These are phyloP conservation scores for Cutaneotrichosporon cavernicola DNA, from an alignment of 1,284 basidiomycete species.

Conservation along the genomic window DNA sequence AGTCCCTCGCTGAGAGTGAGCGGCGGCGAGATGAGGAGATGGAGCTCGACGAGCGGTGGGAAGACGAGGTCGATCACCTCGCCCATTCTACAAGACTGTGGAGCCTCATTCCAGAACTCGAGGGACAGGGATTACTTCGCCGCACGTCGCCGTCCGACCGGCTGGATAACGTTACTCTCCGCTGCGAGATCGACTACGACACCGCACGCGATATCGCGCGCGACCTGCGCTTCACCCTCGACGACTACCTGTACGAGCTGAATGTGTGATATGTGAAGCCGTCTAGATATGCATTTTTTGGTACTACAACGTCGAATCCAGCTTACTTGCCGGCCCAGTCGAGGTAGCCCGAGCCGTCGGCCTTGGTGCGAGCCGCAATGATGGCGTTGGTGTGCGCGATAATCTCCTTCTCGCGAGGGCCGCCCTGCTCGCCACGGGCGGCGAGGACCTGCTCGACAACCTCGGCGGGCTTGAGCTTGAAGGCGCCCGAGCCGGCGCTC, in stretches of 20 bases:
- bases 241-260: conserved; percentile 71
- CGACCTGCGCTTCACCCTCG: conserved; percentile 63
- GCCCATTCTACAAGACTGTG: conserved; percentile 46
- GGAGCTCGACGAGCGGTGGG: conserved; percentile 56
- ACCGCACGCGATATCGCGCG: conserved; percentile 63
- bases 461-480: conserved; percentile 46
- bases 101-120: conserved; percentile 67
- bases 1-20: conserved; percentile 45
- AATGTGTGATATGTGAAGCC: conserved; percentile 15
- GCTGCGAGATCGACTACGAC: conserved; percentile 71
- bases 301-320: conserved; percentile 15
- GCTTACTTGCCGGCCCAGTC: conserved; percentile 33
- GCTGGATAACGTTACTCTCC: conserved; percentile 68
- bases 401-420: conserved; percentile 35
- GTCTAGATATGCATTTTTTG: conserved; percentile 11
- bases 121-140: conserved; percentile 65
- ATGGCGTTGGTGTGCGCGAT: conserved; percentile 34
- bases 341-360: conserved; percentile 44
- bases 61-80: conserved; percentile 45
- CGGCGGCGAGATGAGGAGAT: conserved; percentile 67
- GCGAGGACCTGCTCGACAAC: conserved; percentile 42
- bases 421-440: conserved; percentile 28
- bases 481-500: conserved; percentile 45
- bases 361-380: conserved; percentile 36
- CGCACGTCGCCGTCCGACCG: conserved; percentile 60